Evolutionary conservation across 2,329 filamentous ascomycete species (phyloP).

Genomic region (Nemania diffusa): DNA sequence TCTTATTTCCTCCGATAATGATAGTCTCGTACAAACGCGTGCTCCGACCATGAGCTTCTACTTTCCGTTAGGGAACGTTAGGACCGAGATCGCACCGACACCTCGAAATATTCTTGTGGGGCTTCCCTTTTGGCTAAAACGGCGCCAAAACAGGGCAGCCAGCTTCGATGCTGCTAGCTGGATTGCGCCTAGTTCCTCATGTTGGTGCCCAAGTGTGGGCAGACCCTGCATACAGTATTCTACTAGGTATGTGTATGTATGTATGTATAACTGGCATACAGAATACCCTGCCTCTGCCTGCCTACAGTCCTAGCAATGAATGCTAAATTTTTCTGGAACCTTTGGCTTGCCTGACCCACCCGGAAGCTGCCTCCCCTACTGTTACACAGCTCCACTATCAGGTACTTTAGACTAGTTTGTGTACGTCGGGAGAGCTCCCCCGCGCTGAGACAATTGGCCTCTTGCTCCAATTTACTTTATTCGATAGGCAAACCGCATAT

Average conservation of each 20-base stretch:
- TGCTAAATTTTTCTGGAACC: constrained; percentile 4
- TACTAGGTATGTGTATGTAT: no score
- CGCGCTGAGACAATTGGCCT: constrained; percentile 25
- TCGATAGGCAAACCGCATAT: not conserved
- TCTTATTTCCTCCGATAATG: constrained; percentile 25
- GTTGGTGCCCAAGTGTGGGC: constrained; percentile 30
- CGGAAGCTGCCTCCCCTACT: not conserved
- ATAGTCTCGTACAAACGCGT: not conserved
- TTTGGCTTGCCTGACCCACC: not conserved
- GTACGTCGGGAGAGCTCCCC: constrained; percentile 28
- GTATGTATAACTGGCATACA: no score
- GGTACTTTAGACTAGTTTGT: no score
- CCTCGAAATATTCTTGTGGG: constrained; percentile 26
- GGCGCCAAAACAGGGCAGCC: not conserved
- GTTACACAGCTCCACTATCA: not conserved
- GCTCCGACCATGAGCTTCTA: constrained; percentile 21
- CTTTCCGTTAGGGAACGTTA: constrained; percentile 27
- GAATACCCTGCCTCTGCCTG: no score
- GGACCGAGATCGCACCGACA: constrained; percentile 36
- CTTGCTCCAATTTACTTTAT: constrained; percentile 15
- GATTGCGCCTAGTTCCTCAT: not conserved
- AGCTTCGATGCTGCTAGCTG: not conserved
- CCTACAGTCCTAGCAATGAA: not conserved
- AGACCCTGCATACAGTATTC: constrained; percentile 13
- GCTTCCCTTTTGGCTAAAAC: constrained; percentile 24